A percentile compares a stretch with the other conserved stretches of the same genome.
Conservation (phyloP, 345 rosid genomes). For the Tarenaya hassleriana region DNA sequence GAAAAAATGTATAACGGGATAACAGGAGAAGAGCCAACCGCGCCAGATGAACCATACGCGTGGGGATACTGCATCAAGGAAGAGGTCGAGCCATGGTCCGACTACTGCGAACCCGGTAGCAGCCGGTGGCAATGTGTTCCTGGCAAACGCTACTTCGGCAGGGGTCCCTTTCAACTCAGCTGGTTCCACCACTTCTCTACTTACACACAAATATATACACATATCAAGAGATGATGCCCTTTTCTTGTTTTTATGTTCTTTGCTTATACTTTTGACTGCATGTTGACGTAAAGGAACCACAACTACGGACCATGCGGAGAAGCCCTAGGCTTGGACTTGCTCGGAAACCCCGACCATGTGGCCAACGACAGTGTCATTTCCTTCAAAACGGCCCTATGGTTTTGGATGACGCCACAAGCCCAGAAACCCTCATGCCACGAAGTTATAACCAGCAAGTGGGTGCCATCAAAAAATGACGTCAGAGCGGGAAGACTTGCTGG, state of each 20-base stretch:
- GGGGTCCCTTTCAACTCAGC: constrained; percentile 56
- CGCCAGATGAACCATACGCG: constrained; percentile 61
- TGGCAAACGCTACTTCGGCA: constrained; percentile 48
- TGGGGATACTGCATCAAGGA: constrained; percentile 58
- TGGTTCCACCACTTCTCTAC: constrained; percentile 31
- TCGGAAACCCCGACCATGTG: constrained; percentile 45
- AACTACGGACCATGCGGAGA: constrained; percentile 50
- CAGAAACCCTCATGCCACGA: constrained; percentile 61
- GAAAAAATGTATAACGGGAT: neutral
- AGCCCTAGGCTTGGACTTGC: constrained; percentile 34
- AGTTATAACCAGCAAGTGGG: constrained; percentile 44
- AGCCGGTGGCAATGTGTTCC: constrained; percentile 43
- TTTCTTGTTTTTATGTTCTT: neutral
- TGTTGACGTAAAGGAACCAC: constrained; percentile 40
- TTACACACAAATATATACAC: neutral
- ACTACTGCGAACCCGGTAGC: constrained; percentile 36
- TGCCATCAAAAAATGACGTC: constrained; percentile 31
- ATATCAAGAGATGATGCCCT: neutral
- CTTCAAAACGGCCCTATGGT: constrained; percentile 69
- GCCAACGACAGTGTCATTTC: constrained; percentile 42
- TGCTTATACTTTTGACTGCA: too few species aligned
- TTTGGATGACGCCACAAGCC: constrained; percentile 61
- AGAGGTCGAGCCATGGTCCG: constrained; percentile 40
- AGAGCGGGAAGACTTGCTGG: constrained; percentile 44
- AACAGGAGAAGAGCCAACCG: constrained; percentile 48